Evolutionary conservation across 345 rosid genomes (phyloP), one percentile per base, ranked within the genome.

Genomic region (Leavenworthia alabamica): DNA sequence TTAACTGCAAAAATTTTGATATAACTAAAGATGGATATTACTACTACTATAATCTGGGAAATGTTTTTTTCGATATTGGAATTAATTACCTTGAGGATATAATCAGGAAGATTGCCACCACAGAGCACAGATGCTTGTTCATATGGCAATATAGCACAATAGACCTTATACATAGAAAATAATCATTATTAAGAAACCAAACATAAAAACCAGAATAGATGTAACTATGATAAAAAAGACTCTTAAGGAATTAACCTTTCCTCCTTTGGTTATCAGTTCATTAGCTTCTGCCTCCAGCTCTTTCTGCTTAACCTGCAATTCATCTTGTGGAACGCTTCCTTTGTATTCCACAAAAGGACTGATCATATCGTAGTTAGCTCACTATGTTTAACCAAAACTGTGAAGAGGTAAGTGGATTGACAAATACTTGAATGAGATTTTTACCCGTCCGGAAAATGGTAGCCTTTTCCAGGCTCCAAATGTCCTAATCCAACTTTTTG

Each of bases 401-500:
- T 53, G 32, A n/a, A 32, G 60, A 41, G 16, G 4, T 0, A 36
- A 37, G n/a, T 19, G 0, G 24, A 60, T 24, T 22, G 41, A 42
- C 0, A 14, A 41, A 39, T 4, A 1, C 2, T 10, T 1, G 1
- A 8, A 23, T 6, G 24, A 41, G 43, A 68, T 26, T 16, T 73
- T 39, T 83, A 90, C 96, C 96, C 86, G 60, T 88, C 91, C 0
- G 91, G 89, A 42, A 88, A 88, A 80, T 90, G 97, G 70, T 88
- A 84, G 26, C 83, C 90, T 78, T 90, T 90, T n/a, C 79, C 78
- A 3, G 96, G 83, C 74, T 82, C 81, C 60, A 85, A 67, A 75
- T 84, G 82, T 39, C 82, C 86, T 13, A 83, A 75, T 39, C 97
- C 91, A 37, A 88, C 78, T 33, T 71, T 81, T 67, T 45, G 64